phyloP scores from a whole-genome alignment of 78 protist genomes.

The Emiliania huxleyi region DNA sequence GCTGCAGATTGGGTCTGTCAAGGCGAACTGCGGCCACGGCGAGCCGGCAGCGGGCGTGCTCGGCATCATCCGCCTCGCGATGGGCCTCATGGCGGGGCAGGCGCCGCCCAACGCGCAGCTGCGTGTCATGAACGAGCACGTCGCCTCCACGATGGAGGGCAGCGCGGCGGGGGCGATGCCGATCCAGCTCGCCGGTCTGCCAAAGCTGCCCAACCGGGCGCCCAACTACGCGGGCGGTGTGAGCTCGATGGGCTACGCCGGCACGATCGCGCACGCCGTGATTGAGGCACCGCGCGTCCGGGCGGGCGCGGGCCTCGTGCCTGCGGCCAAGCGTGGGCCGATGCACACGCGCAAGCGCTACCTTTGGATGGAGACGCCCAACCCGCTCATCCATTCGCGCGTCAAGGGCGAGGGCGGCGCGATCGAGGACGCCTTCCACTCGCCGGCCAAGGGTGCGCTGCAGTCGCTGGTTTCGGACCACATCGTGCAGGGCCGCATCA shows the following conservation, averaged over 20 bases:
- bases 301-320: neutral
- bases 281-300: neutral
- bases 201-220: neutral
- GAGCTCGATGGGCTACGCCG: neutral
- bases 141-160: neutral
- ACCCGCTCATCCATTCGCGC: neutral
- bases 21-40: constrained; percentile 75
- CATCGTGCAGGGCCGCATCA: neutral
- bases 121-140: neutral
- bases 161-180: neutral
- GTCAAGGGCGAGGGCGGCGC: neutral
- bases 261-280: constrained; percentile 22
- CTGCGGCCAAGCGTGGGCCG: neutral
- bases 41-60: constrained; percentile 51
- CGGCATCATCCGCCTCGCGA: neutral
- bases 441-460: neutral
- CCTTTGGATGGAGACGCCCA: neutral
- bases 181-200: neutral
- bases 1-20: constrained; percentile 54
- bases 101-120: constrained; percentile 13
- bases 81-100: constrained; percentile 59
- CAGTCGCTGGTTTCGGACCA: neutral
- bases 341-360: neutral
- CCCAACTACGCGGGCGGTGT: neutral
- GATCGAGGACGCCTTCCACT: neutral